phyloP scores from a whole-genome alignment of 495 filamentous ascomycete genomes.

The Trichoderma gamsii region DNA sequence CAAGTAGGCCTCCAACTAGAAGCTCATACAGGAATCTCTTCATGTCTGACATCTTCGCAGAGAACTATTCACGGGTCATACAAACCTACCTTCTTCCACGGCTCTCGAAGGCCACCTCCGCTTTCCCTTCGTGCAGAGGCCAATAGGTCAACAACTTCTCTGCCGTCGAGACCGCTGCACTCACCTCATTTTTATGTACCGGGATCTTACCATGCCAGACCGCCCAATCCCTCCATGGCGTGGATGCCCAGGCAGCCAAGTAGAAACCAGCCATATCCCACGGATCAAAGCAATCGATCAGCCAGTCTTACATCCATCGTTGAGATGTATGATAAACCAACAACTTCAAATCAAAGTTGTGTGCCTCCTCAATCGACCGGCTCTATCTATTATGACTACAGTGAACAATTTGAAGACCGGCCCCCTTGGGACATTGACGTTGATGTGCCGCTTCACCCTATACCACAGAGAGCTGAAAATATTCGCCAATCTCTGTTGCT shows the following conservation, averaged over 20 bases:
- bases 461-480: constrained; percentile 30
- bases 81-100: constrained; percentile 34
- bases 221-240: neutral
- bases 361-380: constrained; percentile 10
- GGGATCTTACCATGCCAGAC: constrained; percentile 11
- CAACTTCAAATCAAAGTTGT: constrained; percentile 16
- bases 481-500: constrained; percentile 26
- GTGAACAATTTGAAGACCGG: constrained; percentile 41
- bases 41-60: constrained; percentile 25
- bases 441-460: constrained; percentile 29
- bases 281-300: constrained; percentile 25
- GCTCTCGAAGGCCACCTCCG: constrained; percentile 29
- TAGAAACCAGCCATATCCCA: constrained; percentile 18
- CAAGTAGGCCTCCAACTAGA: constrained; percentile 30
- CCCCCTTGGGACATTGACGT: neutral
- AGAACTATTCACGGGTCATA: constrained; percentile 38
- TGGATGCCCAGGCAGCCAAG: constrained; percentile 6
- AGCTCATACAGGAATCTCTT: neutral
- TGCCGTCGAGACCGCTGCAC: constrained; percentile 27
- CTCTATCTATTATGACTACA: constrained; percentile 46
- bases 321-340: constrained; percentile 35
- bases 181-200: constrained; percentile 22
- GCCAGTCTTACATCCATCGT: constrained; percentile 38
- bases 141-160: constrained; percentile 32
- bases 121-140: constrained; percentile 29